Evolutionary conservation across 164 flowering plant species (phyloP).

Genomic region (Nelumbo lutea): DNA sequence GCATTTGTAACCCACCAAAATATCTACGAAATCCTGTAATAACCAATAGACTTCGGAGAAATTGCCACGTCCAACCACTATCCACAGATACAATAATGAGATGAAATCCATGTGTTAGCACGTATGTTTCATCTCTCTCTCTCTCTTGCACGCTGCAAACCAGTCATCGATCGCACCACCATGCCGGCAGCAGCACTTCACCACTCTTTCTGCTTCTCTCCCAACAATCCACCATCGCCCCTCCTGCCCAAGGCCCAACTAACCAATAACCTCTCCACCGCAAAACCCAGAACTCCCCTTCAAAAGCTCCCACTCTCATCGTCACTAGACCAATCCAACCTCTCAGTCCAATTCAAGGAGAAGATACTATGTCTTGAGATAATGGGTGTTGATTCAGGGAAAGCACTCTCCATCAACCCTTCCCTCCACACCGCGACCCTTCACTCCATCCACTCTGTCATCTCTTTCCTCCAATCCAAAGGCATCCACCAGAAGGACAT

Average conservation of each 20-base stretch:
- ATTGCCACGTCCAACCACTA: slow-evolving; percentile 15
- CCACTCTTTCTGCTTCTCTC: slow-evolving; percentile 38
- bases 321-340: slow-evolving; percentile 25
- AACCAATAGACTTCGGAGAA: slow-evolving; percentile 21
- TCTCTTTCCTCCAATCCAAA: slow-evolving; percentile 73
- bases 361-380: slow-evolving; percentile 88
- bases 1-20: neutral
- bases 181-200: slow-evolving; percentile 37
- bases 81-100: slow-evolving; percentile 3
- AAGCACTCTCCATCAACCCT: slow-evolving; percentile 77
- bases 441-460: slow-evolving; percentile 54
- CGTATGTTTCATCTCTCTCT: neutral
- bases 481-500: slow-evolving; percentile 81
- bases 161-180: neutral
- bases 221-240: slow-evolving; percentile 17
- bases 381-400: slow-evolving; percentile 86
- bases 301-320: slow-evolving; percentile 52
- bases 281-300: slow-evolving; percentile 50
- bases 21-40: slow-evolving; percentile 21
- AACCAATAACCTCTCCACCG: slow-evolving; percentile 18
- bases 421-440: slow-evolving; percentile 65
- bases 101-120: neutral
- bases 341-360: slow-evolving; percentile 72
- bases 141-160: neutral
- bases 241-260: slow-evolving; percentile 20